Percentiles rank a stretch among this genome's conserved stretches.
Evolutionary conservation across 2,329 filamentous ascomycete species (phyloP).

Genomic region (Pseudocercospora macadamiae): DNA sequence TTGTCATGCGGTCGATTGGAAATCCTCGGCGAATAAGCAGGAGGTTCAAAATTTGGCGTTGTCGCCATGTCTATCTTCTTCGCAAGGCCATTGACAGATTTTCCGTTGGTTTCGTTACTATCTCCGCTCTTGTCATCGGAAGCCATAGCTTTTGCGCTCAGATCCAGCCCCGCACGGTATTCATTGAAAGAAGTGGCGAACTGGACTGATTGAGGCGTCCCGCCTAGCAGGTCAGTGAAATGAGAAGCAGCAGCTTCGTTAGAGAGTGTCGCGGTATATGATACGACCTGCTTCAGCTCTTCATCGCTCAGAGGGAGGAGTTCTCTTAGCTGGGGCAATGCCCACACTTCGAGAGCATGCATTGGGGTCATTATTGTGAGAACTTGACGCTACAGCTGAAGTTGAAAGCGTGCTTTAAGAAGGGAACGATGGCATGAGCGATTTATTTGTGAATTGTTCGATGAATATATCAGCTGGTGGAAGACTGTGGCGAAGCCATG

Average conservation of each 20-base stretch:
- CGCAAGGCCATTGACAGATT: too few species aligned
- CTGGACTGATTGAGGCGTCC: conserved; percentile 15
- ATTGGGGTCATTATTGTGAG: conserved; percentile 4
- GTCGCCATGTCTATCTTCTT: not conserved
- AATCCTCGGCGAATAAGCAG: not conserved
- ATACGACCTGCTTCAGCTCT: conserved; percentile 25
- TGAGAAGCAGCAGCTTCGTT: conserved; percentile 15
- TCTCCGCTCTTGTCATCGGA: too few species aligned
- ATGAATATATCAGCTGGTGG: not conserved
- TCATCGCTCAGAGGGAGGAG: conserved; percentile 25
- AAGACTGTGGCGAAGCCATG: not conserved
- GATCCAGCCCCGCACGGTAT: not conserved
- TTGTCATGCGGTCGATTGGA: conserved; percentile 40
- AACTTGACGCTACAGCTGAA: too few species aligned
- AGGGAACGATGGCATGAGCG: not conserved
- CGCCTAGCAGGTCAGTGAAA: conserved; percentile 24
- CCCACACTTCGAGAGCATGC: conserved; percentile 16
- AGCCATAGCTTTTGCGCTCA: too few species aligned
- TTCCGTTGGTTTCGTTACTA: too few species aligned
- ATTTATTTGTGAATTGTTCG: too few species aligned
- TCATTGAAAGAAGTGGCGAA: conserved; percentile 19
- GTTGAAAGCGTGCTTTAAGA: too few species aligned
- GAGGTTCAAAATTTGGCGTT: not conserved
- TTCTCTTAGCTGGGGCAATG: conserved; percentile 19
- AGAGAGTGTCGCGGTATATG: conserved; percentile 21